Evolutionary conservation across 495 filamentous ascomycete species (phyloP).

Genomic region (Podospora bellae-mahoneyi): DNA sequence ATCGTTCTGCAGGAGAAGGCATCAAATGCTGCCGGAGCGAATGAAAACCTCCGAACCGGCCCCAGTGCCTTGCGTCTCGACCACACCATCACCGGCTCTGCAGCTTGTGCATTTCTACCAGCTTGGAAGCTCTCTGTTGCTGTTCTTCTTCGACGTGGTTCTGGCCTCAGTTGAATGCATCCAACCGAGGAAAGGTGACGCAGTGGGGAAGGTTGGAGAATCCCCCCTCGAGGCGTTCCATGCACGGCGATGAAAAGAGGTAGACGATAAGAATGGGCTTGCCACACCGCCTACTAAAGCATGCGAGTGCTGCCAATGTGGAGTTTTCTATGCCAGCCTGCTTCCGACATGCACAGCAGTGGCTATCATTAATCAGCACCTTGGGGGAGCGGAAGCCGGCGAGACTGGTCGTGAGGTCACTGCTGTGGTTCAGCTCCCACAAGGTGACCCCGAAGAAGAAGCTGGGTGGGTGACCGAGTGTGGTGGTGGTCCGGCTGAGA

Average conservation of each 20-base stretch:
- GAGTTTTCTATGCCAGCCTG: neutral
- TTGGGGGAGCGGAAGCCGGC: slow-evolving; percentile 7
- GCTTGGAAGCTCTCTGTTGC: neutral
- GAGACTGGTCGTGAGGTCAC: slow-evolving; percentile 3
- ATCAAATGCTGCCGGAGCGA: neutral
- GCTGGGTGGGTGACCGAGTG: neutral
- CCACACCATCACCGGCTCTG: neutral
- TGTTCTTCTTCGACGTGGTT: neutral
- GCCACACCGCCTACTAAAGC: slow-evolving; percentile 10
- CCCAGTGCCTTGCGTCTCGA: neutral
- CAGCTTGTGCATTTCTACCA: neutral
- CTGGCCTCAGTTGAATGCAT: neutral
- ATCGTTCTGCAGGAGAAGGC: neutral
- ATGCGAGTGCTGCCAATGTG: neutral
- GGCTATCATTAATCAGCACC: neutral
- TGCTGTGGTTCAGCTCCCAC: neutral
- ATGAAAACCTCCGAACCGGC: slow-evolving; percentile 10
- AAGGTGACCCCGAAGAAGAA: neutral
- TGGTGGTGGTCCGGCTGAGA: slow-evolving; percentile 4
- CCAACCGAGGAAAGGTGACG: neutral
- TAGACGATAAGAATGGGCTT: slow-evolving; percentile 7
- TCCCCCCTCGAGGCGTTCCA: slow-evolving; percentile 3
- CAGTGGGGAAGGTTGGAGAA: neutral
- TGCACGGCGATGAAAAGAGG: slow-evolving; percentile 7
- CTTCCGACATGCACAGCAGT: slow-evolving; percentile 8